Base-by-base conservation (phyloP, 2,329 filamentous ascomycete genomes). In the Raffaelea deltoideospora region DNA sequence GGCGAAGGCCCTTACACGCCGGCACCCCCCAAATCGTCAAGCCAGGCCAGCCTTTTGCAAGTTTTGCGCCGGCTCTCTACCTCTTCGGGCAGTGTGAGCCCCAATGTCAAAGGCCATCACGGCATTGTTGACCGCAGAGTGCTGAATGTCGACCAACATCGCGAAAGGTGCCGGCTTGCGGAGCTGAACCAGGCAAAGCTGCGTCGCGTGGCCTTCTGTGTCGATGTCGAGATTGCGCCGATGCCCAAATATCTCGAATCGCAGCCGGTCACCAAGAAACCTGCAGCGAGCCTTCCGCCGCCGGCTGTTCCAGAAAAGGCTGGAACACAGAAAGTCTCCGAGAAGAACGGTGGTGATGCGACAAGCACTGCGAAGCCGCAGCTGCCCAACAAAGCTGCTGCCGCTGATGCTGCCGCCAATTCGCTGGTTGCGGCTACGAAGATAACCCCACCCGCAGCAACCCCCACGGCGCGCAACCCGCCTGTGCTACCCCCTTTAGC, bases 161-260 rank as follows among this genome's bases (percentile, higher is more conserved):
- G 90, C 30, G 77, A 88, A 50, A 67, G 90, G 44, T 93, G 85
- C 53, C 68, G 73, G 19, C 74, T 96, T 22, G 63, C 72, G 5
- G 87, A 93, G 46, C 64, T 98, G 33, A 77, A 86, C 45, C 74
- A 79, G 49, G 72, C 74, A 34, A 94, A 90, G 53, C 58, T 98
- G 41, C 73, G 85, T 37, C 75, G 86, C 37, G 90, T 98, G 1
- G 82, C 88, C 0, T 98, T 98, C 51, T 94, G 84, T 48, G 90
- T 98, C 3, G 90, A 98, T 51, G 87, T 98, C 5, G 90, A 98
- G 55, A 93, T 98, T 50, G 88, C 88, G 3, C 84, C 86, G 1
- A 76, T 84, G 51, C 84, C 87, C 19, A 77, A 74, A 47, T 90
- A 92, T 47, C 59, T 64, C 13, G 82, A 90, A 3, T 65, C 65